Conservation (phyloP, 2,329 filamentous ascomycete genomes). For the Monosporascus ibericus region DNA sequence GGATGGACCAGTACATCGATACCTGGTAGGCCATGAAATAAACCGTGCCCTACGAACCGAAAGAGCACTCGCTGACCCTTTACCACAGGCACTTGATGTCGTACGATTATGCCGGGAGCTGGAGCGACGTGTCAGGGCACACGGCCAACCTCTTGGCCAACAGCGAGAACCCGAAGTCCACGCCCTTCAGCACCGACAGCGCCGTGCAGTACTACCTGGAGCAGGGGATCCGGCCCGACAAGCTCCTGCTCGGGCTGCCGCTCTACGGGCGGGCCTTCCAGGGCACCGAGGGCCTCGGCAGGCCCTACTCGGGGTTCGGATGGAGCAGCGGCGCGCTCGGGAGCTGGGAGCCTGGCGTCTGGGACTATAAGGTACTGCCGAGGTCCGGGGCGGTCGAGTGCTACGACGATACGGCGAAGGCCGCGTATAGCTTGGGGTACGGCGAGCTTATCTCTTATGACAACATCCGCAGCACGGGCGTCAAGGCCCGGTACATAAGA, state of each 20-base stretch:
- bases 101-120: conserved; percentile 65
- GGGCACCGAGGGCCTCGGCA: conserved; percentile 60
- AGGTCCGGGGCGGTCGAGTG: conserved; percentile 48
- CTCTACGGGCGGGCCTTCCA: conserved; percentile 74
- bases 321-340: conserved; percentile 52
- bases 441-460: conserved; percentile 67
- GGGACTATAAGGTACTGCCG: conserved; percentile 69
- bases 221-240: conserved; percentile 51
- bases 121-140: conserved; percentile 58
- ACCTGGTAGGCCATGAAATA: conserved; percentile 35
- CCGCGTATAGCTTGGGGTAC: conserved; percentile 54
- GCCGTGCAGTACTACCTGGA: conserved; percentile 59
- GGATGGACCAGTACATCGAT: conserved; percentile 53
- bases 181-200: conserved; percentile 62
- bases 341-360: conserved; percentile 53
- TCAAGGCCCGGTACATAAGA: conserved; percentile 61
- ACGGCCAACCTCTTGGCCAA: conserved; percentile 63
- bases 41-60: not conserved
- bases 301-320: conserved; percentile 57
- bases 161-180: conserved; percentile 43
- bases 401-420: conserved; percentile 51
- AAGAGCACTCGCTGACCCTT: not conserved
- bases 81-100: conserved; percentile 50
- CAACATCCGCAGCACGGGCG: conserved; percentile 47
- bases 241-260: conserved; percentile 71